Evolutionary conservation across 2,329 filamentous ascomycete genomes (phyloP).

Genomic region (Nemania sp.): DNA sequence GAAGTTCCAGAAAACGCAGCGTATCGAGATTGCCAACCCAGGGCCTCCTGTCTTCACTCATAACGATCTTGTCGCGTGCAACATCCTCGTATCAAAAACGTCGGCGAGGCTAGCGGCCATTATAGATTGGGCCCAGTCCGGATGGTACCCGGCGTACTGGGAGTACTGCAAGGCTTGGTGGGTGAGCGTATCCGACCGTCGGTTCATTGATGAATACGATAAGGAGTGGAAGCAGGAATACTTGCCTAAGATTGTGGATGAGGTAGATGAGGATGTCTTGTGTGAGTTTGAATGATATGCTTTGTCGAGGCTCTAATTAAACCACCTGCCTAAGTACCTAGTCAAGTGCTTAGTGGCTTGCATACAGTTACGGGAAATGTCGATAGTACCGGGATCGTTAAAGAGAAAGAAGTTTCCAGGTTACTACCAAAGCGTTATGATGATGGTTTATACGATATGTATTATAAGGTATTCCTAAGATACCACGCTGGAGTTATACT

Average conservation of each 20-base stretch:
- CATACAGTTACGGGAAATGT: too few relatives aligned
- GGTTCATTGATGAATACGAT: constrained; percentile 24
- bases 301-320: too few relatives aligned
- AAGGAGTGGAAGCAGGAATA: constrained; percentile 31
- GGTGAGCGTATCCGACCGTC: constrained; percentile 22
- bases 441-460: too few relatives aligned
- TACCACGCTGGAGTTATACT: too few relatives aligned
- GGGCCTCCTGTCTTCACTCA: constrained; percentile 29
- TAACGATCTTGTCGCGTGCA: constrained; percentile 33
- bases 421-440: too few relatives aligned
- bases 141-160: constrained; percentile 33
- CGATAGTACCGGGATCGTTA: too few relatives aligned
- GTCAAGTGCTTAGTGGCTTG: too few relatives aligned
- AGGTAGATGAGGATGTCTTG: constrained; percentile 31
- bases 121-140: constrained; percentile 27
- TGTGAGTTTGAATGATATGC: too few relatives aligned
- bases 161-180: constrained; percentile 31
- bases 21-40: constrained; percentile 24
- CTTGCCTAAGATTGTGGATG: constrained; percentile 24
- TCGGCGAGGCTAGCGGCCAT: constrained; percentile 23
- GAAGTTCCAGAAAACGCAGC: constrained; percentile 23
- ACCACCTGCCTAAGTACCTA: too few relatives aligned
- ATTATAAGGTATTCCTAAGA: too few relatives aligned
- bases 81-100: constrained; percentile 29
- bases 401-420: too few relatives aligned